These are phyloP conservation scores for Vaccinium vitisidaea DNA, from an alignment of 148 eudicot species.

Conservation along the genomic window DNA sequence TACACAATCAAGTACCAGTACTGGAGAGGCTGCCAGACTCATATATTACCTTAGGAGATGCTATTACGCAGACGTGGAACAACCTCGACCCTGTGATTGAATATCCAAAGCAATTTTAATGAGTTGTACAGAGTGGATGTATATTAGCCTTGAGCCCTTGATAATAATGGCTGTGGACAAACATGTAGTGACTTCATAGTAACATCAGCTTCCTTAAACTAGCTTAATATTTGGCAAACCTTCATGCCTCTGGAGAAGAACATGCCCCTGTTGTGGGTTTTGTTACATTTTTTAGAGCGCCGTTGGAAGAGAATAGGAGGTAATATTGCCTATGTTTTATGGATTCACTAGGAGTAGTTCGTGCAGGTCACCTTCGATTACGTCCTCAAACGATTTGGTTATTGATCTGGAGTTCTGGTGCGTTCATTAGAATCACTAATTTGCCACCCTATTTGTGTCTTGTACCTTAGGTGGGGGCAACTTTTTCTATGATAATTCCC, in stretches of 20 bases:
- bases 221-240: neutral
- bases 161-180: neutral
- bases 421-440: neutral
- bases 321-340: neutral
- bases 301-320: neutral
- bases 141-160: too few species aligned
- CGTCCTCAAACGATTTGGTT: neutral
- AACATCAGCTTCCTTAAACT: neutral
- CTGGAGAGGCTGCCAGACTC: neutral
- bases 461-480: neutral
- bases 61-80: neutral
- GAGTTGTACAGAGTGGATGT: neutral
- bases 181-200: too few species aligned
- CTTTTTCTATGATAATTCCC: neutral
- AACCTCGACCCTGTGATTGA: neutral
- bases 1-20: neutral
- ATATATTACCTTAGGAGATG: neutral
- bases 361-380: neutral
- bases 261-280: neutral
- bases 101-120: constrained; percentile 6
- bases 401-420: neutral
- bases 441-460: neutral
- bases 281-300: neutral
- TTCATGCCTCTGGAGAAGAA: neutral
- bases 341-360: neutral